phyloP scores from a whole-genome alignment of 108 stramenopile genomes.

The Nitzschia putrida region DNA sequence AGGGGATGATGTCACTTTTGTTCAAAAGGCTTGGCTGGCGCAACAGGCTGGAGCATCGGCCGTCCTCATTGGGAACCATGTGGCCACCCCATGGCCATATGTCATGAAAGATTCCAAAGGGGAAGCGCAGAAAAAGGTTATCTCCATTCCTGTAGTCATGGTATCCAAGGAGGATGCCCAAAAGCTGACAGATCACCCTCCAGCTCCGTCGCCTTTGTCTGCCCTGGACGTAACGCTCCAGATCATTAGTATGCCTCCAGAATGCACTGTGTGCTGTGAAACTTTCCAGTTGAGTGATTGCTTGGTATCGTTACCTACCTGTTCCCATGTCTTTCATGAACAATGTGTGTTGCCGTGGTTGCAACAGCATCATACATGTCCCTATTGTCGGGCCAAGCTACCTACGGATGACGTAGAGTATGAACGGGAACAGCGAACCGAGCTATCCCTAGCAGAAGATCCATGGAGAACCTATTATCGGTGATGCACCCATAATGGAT shows the following conservation, averaged over 20 bases:
- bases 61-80: conserved; percentile 59
- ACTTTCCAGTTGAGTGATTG: conserved; percentile 47
- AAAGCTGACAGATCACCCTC: conserved; percentile 9
- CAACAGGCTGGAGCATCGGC: conserved; percentile 79
- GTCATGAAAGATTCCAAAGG: conserved; percentile 77
- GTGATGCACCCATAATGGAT: no score
- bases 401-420: conserved; percentile 86
- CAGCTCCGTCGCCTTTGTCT: background rate
- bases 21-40: conserved; percentile 68
- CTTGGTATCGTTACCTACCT: conserved; percentile 67
- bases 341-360: conserved; percentile 77
- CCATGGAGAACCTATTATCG: conserved; percentile 1
- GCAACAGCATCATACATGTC: conserved; percentile 79
- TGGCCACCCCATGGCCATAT: conserved; percentile 70
- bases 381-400: conserved; percentile 75
- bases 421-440: conserved; percentile 60
- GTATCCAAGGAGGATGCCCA: conserved; percentile 60
- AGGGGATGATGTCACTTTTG: conserved; percentile 80
- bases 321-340: conserved; percentile 86
- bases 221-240: background rate
- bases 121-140: conserved; percentile 44
- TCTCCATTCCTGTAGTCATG: conserved; percentile 81
- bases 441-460: background rate
- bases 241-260: conserved; percentile 33
- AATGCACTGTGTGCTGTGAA: conserved; percentile 79